Evolutionary conservation across 768 basidiomycete genomes (phyloP).

Genomic region (Pleurotus giganteus): DNA sequence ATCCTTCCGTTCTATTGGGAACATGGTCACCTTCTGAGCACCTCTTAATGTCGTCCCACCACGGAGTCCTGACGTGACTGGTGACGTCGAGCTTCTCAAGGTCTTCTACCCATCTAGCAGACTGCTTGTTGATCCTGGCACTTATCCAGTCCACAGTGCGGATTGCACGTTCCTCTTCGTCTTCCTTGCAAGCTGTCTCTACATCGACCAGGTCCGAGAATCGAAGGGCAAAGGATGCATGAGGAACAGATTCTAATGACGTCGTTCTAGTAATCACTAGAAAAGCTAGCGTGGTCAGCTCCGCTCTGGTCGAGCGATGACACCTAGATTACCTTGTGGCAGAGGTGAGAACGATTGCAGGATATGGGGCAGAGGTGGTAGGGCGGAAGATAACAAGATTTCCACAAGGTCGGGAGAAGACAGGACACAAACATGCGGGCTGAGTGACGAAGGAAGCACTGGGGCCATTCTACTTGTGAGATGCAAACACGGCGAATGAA

Average conservation of each 20-base stretch:
- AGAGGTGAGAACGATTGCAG: constrained; percentile 85
- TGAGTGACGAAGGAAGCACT: constrained; percentile 67
- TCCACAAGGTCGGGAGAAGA: constrained; percentile 68
- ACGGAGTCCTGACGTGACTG: constrained; percentile 55
- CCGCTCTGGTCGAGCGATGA: too few relatives aligned
- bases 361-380: constrained; percentile 71
- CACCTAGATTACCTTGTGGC: constrained; percentile 71
- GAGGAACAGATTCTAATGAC: constrained; percentile 64
- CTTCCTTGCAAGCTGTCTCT: constrained; percentile 72
- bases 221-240: constrained; percentile 69
- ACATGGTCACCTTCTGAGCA: constrained; percentile 78
- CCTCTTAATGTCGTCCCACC: constrained; percentile 84
- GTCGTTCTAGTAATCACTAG: constrained; percentile 81
- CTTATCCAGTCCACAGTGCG: constrained; percentile 88
- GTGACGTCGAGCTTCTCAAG: constrained; percentile 45
- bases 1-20: constrained; percentile 70
- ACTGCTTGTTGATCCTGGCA: constrained; percentile 61
- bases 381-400: constrained; percentile 52
- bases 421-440: constrained; percentile 77
- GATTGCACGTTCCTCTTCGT: constrained; percentile 74
- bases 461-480: constrained; percentile 37
- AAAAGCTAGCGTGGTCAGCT: too few relatives aligned
- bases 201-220: constrained; percentile 77
- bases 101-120: constrained; percentile 70
- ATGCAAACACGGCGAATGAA: constrained; percentile 5